Conservation (phyloP, 2,329 filamentous ascomycete genomes). For the Simplicillium aogashimaense region DNA sequence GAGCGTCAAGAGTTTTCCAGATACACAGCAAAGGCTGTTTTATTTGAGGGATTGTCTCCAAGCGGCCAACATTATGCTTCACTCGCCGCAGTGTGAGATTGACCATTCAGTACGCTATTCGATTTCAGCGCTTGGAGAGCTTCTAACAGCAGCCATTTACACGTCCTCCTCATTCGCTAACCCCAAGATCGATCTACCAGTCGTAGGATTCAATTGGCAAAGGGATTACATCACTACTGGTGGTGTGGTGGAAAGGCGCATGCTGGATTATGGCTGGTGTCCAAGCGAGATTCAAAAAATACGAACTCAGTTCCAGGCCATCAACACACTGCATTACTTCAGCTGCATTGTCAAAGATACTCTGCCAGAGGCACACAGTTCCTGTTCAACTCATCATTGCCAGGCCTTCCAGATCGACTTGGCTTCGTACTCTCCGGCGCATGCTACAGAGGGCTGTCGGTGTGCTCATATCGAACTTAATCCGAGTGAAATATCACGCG, state of each 20-base stretch:
- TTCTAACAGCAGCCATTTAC: constrained; percentile 10
- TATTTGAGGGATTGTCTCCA: constrained; percentile 12
- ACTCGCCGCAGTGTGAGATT: constrained; percentile 9
- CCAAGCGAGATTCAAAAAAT: constrained; percentile 19
- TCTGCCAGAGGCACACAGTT: constrained; percentile 11
- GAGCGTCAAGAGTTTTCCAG: constrained; percentile 5
- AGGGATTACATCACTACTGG: constrained; percentile 9
- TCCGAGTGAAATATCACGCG: constrained; percentile 6
- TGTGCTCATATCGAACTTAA: constrained; percentile 14
- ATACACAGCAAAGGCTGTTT: constrained; percentile 7
- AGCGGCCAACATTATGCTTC: constrained; percentile 9
- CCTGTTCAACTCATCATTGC: constrained; percentile 16
- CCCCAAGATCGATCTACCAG: constrained; percentile 7
- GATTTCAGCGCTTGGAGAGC: constrained; percentile 17
- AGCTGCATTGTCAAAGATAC: constrained; percentile 10
- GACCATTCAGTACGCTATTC: constrained; percentile 15
- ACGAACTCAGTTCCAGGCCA: constrained; percentile 10
- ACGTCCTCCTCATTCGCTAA: constrained; percentile 1
- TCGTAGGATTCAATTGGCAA: constrained; percentile 10
- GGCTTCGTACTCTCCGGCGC: constrained; percentile 14
- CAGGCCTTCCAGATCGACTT: constrained; percentile 19
- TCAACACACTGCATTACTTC: constrained; percentile 14
- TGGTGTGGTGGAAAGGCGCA: constrained; percentile 12
- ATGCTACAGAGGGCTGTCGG: constrained; percentile 10
- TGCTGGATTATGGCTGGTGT: constrained; percentile 20